Base-by-base conservation (phyloP, 2,329 filamentous ascomycete genomes). In the Botryotinia narcissicola region DNA sequence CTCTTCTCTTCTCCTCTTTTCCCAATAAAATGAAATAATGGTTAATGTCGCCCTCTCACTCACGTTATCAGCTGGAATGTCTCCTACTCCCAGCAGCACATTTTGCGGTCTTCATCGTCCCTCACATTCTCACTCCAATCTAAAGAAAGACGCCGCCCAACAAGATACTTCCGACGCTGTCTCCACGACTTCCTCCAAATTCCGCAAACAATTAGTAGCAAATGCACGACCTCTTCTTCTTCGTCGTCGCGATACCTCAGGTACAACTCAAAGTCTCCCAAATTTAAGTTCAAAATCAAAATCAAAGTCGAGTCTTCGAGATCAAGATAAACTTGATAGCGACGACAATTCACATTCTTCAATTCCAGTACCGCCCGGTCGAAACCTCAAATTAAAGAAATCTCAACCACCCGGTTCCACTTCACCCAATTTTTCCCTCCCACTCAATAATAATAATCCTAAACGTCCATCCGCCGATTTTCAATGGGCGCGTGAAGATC, bases 401-500 rank as follows among this genome's bases (percentile, higher is more conserved):
- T 51, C 64, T 4, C 64, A 67, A 67, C 32, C 64, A 10, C 63
- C 63, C 8, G 44, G 22, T 22, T 51, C 44, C 22, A 37, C 1
- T 32, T 51, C 63, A 10, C 46, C 64, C 44, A 67, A 54, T n/a
- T 67, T 67, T 29, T 67, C 64, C 25, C 42, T 66, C 8, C 70
- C 61, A 10, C 48, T 54, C 37, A 72, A 67, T 37, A 72, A 72
- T 16, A 67, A 67, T n/a, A 67, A 72, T 46, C 61, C 70, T 7
- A 35, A 40, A 72, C 32, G 63, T 22, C 37, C 20, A 67, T 73
- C 70, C 1, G 63, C 73, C 20, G 64, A 75, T 29, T 76, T 75
- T 60, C 59, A 75, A 60, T 78, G 76, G 77, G 77, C 77, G 32
- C 61, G 78, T 70, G 73, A 77, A 40, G 77, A 78, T 73, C 77